Conservation (phyloP, 2,329 filamentous ascomycete genomes). For the Paecilomyces formosus region DNA sequence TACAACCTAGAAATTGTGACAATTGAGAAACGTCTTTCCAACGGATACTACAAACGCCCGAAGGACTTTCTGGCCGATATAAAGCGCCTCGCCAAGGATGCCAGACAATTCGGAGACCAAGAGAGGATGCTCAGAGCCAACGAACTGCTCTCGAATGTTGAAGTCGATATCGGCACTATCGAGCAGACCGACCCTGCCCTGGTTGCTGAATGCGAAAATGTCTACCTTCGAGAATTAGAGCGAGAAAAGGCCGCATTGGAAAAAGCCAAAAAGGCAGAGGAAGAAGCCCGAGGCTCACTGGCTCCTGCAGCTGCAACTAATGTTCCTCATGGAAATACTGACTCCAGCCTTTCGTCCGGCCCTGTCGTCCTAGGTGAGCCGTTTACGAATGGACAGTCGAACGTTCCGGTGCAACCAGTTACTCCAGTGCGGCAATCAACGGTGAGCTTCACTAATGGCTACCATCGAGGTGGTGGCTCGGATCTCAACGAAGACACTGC, state of each 20-base stretch:
- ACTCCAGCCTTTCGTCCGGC: conserved; percentile 42
- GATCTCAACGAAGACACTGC: conserved; percentile 29
- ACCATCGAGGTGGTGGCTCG: conserved; percentile 37
- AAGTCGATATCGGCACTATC: conserved; percentile 80
- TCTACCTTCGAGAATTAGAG: conserved; percentile 66
- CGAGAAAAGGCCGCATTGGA: conserved; percentile 59
- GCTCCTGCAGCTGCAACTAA: conserved; percentile 45
- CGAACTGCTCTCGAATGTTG: conserved; percentile 85
- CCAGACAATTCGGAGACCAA: conserved; percentile 72
- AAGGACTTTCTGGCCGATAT: conserved; percentile 87
- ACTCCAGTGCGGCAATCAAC: conserved; percentile 50
- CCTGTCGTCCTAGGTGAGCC: conserved; percentile 58
- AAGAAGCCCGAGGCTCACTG: conserved; percentile 29
- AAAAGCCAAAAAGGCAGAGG: conserved; percentile 37
- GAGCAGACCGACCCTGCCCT: conserved; percentile 57
- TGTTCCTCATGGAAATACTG: conserved; percentile 44
- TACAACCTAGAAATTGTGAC: conserved; percentile 91
- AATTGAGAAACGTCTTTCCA: conserved; percentile 93
- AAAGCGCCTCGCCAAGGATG: conserved; percentile 74
- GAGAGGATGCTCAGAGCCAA: conserved; percentile 80
- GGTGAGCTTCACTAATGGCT: conserved; percentile 47
- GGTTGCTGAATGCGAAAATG: conserved; percentile 67
- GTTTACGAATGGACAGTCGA: conserved; percentile 47
- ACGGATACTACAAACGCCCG: conserved; percentile 89
- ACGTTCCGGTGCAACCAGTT: conserved; percentile 43